phyloP scores from a whole-genome alignment of 2,329 filamentous ascomycete species.

The Thielaviopsis cerberus region DNA sequence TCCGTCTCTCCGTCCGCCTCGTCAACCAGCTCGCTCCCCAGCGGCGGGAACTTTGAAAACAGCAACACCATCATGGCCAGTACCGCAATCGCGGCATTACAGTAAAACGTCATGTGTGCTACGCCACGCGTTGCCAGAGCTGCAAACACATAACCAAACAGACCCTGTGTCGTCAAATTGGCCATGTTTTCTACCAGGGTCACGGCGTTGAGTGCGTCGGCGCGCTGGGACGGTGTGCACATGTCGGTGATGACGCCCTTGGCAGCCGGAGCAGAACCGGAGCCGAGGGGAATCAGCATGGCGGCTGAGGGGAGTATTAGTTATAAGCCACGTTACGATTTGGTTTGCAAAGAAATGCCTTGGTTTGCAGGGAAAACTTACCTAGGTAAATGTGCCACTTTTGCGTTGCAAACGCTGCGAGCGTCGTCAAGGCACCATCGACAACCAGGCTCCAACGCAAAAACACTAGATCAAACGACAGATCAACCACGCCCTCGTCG shows the following conservation, averaged over 20 bases:
- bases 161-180: slow-evolving; percentile 39
- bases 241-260: slow-evolving; percentile 59
- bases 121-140: slow-evolving; percentile 40
- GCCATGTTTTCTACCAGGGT: slow-evolving; percentile 54
- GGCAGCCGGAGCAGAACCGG: slow-evolving; percentile 48
- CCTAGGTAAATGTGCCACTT: slow-evolving; percentile 51
- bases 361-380: slow-evolving; percentile 16
- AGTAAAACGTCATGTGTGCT: slow-evolving; percentile 45
- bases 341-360: no score
- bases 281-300: slow-evolving; percentile 46
- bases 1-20: slow-evolving; percentile 9
- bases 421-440: slow-evolving; percentile 44
- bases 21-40: slow-evolving; percentile 3
- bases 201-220: slow-evolving; percentile 50
- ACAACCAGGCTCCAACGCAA: slow-evolving; percentile 45
- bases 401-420: slow-evolving; percentile 40
- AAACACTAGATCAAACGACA: slow-evolving; percentile 48
- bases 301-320: no score
- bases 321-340: no score
- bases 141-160: slow-evolving; percentile 51
- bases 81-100: slow-evolving; percentile 32
- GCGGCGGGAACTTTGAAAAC: slow-evolving; percentile 7
- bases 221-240: slow-evolving; percentile 40
- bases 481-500: slow-evolving; percentile 22
- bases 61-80: slow-evolving; percentile 5